Evolutionary conservation across 768 basidiomycete species (phyloP), one percentile per base, ranked within the genome.

Genomic region (Psilocybe sp.): DNA sequence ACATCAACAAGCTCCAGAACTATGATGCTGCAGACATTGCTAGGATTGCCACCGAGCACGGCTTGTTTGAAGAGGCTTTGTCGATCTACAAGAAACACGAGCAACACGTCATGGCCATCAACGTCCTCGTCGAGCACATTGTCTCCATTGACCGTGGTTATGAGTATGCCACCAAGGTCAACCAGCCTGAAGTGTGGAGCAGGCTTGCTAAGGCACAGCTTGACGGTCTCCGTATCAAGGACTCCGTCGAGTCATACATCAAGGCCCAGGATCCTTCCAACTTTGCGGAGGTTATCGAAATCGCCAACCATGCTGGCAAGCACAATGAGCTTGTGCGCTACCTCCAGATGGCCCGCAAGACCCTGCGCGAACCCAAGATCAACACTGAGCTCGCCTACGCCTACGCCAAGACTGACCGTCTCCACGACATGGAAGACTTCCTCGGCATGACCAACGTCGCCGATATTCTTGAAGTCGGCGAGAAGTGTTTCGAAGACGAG

Each of bases 361-460:
- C 89, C 40, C 82, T 98, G 13, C 87, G 97, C 49, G 97, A 99
- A 67, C 97, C 97, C 32, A 94, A 87, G 71, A 95, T 99, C 60
- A 97, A 99, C 65, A 98, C 97, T 8, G 95, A 98, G 71, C 75
- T 99, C 32, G 96, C 97, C 11, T 97, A 98, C 65, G 92, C 97
- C 4, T 99, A 98, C 65, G 97, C 97, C 16, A 98, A 97, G 77
- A 72, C 72, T 88, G 97, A 98, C 64, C 86, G 97, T 46, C 72
- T 99, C 12, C 96, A 98, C 64, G 97, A 99, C 64, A 98, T 98
- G 97, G 97, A 99, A 63, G 97, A 99, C 72, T 99, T 99, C 82
- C 74, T 99, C 57, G 80, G 80, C 18, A 96, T 98, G 90, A 99
- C 97, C 39, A 99, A 99, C 57, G 97, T 99, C 41, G 97, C 97